These are phyloP conservation scores for Candida montana DNA, from an alignment of 805 yeast genomes.

Conservation along the genomic window DNA sequence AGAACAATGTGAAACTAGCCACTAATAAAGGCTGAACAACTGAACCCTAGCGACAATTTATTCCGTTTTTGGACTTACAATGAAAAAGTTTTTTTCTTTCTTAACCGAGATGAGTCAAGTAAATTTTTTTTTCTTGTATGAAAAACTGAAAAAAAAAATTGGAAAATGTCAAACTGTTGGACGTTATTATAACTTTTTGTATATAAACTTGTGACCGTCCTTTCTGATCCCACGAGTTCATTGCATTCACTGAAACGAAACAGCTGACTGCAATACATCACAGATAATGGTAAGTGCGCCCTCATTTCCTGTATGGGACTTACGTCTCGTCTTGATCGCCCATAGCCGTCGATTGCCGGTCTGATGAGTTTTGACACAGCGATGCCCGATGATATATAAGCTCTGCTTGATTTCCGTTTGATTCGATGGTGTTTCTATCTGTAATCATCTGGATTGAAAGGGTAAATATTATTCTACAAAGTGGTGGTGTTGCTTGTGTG, in stretches of 20 bases:
- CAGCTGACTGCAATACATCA: background rate
- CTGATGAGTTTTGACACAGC: background rate
- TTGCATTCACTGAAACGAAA: background rate
- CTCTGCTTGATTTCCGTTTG: too few species aligned
- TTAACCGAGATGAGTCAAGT: background rate
- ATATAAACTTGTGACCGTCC: too few species aligned
- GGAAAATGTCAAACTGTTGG: background rate
- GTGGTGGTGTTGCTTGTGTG: too few species aligned
- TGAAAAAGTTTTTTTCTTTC: background rate
- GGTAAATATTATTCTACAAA: too few species aligned
- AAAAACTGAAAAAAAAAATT: too few species aligned
- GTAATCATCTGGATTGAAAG: too few species aligned
- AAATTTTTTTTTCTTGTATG: background rate
- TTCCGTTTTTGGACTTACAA: background rate
- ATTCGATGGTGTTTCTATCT: too few species aligned
- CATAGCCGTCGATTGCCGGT: slow-evolving; percentile 7
- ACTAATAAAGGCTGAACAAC: too few species aligned
- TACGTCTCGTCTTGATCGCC: background rate
- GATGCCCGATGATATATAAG: too few species aligned
- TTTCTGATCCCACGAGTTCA: background rate
- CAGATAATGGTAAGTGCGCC: background rate
- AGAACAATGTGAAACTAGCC: too few species aligned
- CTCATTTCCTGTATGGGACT: too few species aligned
- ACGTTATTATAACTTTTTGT: background rate
- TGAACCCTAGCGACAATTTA: background rate